Conservation (phyloP, 306 rosid genomes). For the Quercus parvula region DNA sequence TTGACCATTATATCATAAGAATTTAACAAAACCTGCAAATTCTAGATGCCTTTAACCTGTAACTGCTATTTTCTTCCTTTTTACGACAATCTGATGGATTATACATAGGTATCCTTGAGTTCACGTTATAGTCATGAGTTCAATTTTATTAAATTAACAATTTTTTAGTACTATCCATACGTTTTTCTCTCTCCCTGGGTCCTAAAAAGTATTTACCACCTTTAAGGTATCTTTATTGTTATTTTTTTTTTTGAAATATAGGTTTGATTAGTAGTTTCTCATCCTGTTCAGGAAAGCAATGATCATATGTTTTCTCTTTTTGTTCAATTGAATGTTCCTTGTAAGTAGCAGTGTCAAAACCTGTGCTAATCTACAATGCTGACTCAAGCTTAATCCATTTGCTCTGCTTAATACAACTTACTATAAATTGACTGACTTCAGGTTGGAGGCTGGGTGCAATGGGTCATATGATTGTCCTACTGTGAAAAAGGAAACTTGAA, state of each 20-base stretch:
- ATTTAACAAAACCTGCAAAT: not conserved
- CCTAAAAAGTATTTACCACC: not conserved
- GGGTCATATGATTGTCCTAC: not conserved
- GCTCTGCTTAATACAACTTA: not conserved
- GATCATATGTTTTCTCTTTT: not conserved
- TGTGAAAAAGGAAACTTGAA: not conserved
- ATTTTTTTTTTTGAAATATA: not conserved
- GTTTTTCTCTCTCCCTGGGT: not conserved
- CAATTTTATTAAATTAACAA: not conserved
- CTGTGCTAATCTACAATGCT: not conserved
- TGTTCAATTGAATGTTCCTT: not conserved
- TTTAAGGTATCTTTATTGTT: not conserved
- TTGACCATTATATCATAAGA: not conserved
- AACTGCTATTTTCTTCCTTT: not conserved
- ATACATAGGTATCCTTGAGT: not conserved
- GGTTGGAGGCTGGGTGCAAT: constrained; percentile 4
- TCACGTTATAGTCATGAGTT: not conserved
- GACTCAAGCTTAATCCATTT: not conserved
- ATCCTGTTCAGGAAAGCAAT: not conserved
- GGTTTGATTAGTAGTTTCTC: not conserved
- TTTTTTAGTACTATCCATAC: not conserved
- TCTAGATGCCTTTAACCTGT: not conserved
- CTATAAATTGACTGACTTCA: not conserved
- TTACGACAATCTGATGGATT: not conserved
- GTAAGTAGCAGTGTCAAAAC: not conserved